phyloP scores from a whole-genome alignment of 345 rosid species.

The Cardamine resedifolia region DNA sequence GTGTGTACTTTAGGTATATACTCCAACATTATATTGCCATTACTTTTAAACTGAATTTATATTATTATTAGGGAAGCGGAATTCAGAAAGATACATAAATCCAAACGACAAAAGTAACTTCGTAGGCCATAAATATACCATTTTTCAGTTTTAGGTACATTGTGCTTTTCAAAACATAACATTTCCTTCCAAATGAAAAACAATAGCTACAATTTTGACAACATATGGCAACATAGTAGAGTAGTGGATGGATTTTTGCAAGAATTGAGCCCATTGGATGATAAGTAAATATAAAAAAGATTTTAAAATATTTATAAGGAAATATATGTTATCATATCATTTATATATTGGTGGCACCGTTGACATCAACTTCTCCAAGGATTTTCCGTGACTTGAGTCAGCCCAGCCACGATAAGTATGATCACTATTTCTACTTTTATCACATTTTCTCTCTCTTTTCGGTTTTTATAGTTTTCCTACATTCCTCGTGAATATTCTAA shows the following conservation, averaged over 20 bases:
- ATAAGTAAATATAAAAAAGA: background rate
- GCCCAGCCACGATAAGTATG: background rate
- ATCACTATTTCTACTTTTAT: background rate
- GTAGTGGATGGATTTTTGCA: constrained; percentile 5
- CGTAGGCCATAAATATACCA: background rate
- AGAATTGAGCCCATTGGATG: background rate
- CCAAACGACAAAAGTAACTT: background rate
- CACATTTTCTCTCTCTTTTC: background rate
- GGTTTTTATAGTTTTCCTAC: constrained; percentile 4
- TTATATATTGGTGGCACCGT: constrained; percentile 16
- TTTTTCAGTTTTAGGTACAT: background rate
- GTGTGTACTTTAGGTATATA: constrained; percentile 18
- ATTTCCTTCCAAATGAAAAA: background rate
- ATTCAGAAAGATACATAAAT: background rate
- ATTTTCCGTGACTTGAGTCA: constrained; percentile 24
- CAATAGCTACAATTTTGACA: background rate
- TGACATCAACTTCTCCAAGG: constrained; percentile 17
- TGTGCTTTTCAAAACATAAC: background rate
- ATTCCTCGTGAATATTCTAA: constrained; percentile 9
- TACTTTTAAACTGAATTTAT: background rate
- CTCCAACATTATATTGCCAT: background rate
- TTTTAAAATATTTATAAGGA: background rate
- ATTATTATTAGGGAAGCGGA: too few species aligned
- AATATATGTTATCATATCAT: background rate
- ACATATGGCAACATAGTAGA: background rate